Evolutionary conservation across 306 rosid species (phyloP).

Genomic region (Dryas drummondii): DNA sequence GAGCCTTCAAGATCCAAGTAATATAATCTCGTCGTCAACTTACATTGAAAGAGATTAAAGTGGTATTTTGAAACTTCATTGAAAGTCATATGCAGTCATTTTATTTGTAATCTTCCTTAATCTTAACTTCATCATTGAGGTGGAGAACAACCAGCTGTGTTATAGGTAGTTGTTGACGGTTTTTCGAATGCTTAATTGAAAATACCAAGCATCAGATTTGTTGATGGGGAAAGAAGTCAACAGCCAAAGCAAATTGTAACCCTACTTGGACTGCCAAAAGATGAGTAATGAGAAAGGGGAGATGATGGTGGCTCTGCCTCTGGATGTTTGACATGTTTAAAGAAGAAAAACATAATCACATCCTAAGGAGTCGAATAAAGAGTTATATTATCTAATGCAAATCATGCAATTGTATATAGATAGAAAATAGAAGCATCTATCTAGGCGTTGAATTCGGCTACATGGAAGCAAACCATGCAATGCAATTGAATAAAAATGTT

Average conservation of each 20-base stretch:
- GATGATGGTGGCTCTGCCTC: too few species aligned
- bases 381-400: too few species aligned
- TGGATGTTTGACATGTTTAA: too few species aligned
- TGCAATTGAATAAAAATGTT: background rate
- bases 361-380: too few species aligned
- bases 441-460: background rate
- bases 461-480: background rate
- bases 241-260: too few species aligned
- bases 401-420: too few species aligned
- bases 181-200: too few species aligned
- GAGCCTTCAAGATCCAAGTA: slow-evolving; percentile 13
- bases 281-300: too few species aligned
- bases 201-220: too few species aligned
- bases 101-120: background rate
- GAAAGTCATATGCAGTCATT: background rate
- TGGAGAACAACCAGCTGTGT: background rate
- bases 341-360: too few species aligned
- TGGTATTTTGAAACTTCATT: background rate
- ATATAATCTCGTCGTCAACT: slow-evolving; percentile 11
- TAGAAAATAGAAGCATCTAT: background rate
- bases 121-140: background rate
- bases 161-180: background rate
- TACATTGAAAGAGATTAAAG: background rate
- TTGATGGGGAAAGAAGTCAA: too few species aligned
- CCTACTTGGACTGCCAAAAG: too few species aligned